These are phyloP conservation scores for Venturia nashicola DNA, from an alignment of 2,329 filamentous ascomycete genomes.

Conservation along the genomic window DNA sequence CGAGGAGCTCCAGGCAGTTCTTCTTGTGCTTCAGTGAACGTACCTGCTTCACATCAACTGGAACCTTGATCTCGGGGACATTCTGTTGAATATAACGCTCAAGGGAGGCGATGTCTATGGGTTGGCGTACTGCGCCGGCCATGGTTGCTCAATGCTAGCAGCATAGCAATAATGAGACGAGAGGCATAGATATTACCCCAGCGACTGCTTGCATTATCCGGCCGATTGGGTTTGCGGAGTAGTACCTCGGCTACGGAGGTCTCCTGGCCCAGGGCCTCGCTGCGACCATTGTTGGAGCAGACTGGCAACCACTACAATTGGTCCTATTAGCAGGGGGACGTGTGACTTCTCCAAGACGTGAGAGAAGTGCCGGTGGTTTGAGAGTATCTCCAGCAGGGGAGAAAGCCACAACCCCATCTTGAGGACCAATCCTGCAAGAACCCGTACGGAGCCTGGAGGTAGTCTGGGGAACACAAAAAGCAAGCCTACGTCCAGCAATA, in stretches of 20 bases:
- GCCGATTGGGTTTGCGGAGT: conserved; percentile 2
- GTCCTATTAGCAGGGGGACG: not conserved
- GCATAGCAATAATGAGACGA: not conserved
- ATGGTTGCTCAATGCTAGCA: conserved; percentile 32
- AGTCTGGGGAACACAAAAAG: not conserved
- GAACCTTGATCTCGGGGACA: conserved; percentile 73
- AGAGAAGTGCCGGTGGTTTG: not conserved
- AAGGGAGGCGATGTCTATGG: conserved; percentile 70
- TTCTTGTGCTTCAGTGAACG: conserved; percentile 5
- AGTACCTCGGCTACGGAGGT: not conserved
- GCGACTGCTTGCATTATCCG: not conserved
- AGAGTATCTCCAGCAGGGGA: not conserved
- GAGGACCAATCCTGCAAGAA: not conserved
- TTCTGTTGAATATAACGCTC: conserved; percentile 65
- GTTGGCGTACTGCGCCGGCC: conserved; percentile 83
- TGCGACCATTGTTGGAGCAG: not conserved
- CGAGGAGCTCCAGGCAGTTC: not conserved
- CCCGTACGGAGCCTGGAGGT: too few species aligned
- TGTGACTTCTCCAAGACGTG: not conserved
- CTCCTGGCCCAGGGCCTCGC: not conserved
- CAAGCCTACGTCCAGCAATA: not conserved
- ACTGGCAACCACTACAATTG: not conserved
- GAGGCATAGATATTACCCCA: not conserved
- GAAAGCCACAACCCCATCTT: not conserved
- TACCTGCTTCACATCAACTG: conserved; percentile 83